Evolutionary conservation across 2,329 filamentous ascomycete species (phyloP).

Genomic region (Neofusicoccum umdonicola): DNA sequence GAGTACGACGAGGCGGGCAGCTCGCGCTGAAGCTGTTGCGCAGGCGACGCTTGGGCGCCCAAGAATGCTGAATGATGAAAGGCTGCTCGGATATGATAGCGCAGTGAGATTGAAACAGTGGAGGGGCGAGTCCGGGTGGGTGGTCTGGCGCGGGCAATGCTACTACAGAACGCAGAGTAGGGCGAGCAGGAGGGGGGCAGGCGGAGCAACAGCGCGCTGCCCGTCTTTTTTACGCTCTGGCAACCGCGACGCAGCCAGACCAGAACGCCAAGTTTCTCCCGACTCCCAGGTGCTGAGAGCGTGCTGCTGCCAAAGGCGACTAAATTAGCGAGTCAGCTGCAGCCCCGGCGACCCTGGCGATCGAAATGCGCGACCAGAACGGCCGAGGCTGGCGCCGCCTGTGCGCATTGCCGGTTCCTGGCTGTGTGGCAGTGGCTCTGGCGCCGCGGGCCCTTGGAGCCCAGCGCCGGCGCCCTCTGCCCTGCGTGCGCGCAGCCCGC

Average conservation of each 20-base stretch:
- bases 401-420: neutral
- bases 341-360: neutral
- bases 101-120: constrained; percentile 9
- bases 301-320: neutral
- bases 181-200: neutral
- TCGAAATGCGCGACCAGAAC: constrained; percentile 5
- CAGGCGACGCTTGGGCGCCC: constrained; percentile 15
- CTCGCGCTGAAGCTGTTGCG: constrained; percentile 2
- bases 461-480: no score
- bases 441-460: no score
- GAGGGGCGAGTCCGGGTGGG: neutral
- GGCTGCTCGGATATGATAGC: constrained; percentile 16
- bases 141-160: neutral
- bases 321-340: constrained; percentile 8
- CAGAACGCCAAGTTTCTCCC: constrained; percentile 6
- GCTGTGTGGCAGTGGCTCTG: neutral
- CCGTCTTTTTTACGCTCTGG: constrained; percentile 4
- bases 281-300: neutral
- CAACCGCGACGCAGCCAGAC: constrained; percentile 8
- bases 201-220: neutral
- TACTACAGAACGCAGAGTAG: neutral
- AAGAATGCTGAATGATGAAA: constrained; percentile 16
- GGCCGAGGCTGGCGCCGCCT: constrained; percentile 1
- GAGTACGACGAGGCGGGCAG: neutral
- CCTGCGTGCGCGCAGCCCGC: neutral